A percentile compares a stretch with the other conserved stretches of the same genome.
Conservation (phyloP, 2,329 filamentous ascomycete species). For the Apiospora phragmitis region DNA sequence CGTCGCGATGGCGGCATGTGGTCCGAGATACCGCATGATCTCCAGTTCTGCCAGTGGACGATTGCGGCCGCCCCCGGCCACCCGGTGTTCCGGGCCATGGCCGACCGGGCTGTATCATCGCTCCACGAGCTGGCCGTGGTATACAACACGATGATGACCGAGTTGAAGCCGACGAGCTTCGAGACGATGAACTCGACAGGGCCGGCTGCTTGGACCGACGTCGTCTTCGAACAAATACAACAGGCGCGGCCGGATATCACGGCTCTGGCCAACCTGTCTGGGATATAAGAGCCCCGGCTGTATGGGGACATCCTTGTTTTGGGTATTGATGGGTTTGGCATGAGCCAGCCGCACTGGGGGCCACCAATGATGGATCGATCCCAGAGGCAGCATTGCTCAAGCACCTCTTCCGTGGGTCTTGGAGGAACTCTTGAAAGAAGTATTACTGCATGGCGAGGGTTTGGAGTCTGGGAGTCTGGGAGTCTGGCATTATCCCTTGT, state of each 20-base stretch:
- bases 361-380: conserved; percentile 28
- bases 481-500: neutral
- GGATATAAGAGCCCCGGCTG: conserved; percentile 16
- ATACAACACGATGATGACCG: conserved; percentile 3
- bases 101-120: conserved; percentile 22
- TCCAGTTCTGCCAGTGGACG: conserved; percentile 38
- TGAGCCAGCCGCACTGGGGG: conserved; percentile 29
- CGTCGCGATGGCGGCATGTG: conserved; percentile 26
- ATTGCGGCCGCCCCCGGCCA: conserved; percentile 35
- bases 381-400: conserved; percentile 26
- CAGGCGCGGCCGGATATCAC: conserved; percentile 20
- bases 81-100: conserved; percentile 30
- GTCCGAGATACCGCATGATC: conserved; percentile 28
- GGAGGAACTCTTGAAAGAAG: conserved; percentile 14
- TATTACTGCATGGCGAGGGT: neutral
- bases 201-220: conserved; percentile 32
- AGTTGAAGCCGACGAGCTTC: conserved; percentile 24
- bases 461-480: neutral
- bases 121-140: conserved; percentile 20
- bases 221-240: conserved; percentile 29
- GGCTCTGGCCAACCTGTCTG: conserved; percentile 15
- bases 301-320: conserved; percentile 25
- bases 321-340: conserved; percentile 29
- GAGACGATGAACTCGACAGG: conserved; percentile 35
- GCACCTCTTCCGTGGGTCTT: conserved; percentile 27